Evolutionary conservation across 345 rosid species (phyloP).

Genomic region (Brassica napus): DNA sequence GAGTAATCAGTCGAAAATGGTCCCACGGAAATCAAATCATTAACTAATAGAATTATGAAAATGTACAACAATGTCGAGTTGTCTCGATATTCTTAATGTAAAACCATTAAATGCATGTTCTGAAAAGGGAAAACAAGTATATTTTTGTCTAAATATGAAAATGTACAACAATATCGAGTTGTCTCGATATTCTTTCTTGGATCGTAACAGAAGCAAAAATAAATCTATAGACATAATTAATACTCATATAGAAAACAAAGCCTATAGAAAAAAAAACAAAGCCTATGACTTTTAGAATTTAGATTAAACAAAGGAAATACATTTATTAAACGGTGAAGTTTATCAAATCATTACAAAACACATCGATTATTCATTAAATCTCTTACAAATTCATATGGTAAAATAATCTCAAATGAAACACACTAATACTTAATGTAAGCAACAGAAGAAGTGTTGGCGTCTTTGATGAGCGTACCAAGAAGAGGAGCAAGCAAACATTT

Average conservation of each 20-base stretch:
- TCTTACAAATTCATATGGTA: no score
- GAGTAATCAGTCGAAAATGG: background rate
- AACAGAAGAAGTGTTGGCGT: constrained; percentile 30
- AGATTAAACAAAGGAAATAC: background rate
- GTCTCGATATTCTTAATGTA: constrained; percentile 9
- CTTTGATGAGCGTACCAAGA: constrained; percentile 38
- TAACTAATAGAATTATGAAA: background rate
- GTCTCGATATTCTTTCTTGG: background rate
- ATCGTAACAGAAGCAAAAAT: background rate
- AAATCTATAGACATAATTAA: background rate
- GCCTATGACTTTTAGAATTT: background rate
- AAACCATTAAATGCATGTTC: no score
- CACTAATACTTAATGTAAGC: constrained; percentile 38
- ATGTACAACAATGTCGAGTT: background rate
- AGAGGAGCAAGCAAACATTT: constrained; percentile 46
- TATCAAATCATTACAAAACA: background rate
- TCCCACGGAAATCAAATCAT: constrained; percentile 31
- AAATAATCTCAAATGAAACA: background rate
- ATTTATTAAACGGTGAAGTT: background rate
- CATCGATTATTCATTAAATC: background rate
- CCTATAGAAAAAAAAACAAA: no score
- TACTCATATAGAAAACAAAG: background rate
- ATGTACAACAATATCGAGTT: background rate
- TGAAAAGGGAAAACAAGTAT: no score
- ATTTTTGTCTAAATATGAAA: background rate